Evolutionary conservation across 1,284 basidiomycete genomes (phyloP).

Genomic region (Agaricales sp.): DNA sequence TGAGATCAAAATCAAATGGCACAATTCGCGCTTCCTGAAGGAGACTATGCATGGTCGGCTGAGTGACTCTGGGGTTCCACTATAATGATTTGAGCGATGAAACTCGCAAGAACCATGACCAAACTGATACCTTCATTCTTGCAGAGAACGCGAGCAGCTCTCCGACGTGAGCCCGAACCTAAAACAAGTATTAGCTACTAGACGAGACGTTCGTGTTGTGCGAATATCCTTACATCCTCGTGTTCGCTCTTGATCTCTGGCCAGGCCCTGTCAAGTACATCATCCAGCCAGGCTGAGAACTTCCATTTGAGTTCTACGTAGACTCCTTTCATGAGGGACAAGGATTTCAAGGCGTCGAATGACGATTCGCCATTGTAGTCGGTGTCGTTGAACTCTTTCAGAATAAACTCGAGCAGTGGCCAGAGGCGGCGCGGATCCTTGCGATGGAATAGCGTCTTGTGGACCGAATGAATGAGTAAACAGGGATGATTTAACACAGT

Average conservation of each 20-base stretch:
- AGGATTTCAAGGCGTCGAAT: slow-evolving; percentile 56
- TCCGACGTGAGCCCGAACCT: slow-evolving; percentile 66
- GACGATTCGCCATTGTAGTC: slow-evolving; percentile 73
- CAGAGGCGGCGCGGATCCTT: slow-evolving; percentile 81
- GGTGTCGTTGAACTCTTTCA: slow-evolving; percentile 47
- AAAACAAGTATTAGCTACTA: neutral
- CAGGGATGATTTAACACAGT: neutral
- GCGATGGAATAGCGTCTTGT: slow-evolving; percentile 62
- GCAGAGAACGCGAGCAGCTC: slow-evolving; percentile 66
- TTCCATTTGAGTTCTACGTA: slow-evolving; percentile 72
- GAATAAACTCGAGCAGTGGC: slow-evolving; percentile 67
- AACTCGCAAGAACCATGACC: neutral
- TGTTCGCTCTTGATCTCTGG: slow-evolving; percentile 65
- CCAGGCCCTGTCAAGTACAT: slow-evolving; percentile 63
- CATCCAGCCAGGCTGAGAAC: slow-evolving; percentile 68
- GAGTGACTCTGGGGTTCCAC: slow-evolving; percentile 38
- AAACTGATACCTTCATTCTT: slow-evolving; percentile 50
- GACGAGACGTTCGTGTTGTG: too few relatives aligned
- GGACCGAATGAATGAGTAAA: slow-evolving; percentile 8
- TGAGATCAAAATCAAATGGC: slow-evolving; percentile 55
- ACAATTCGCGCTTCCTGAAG: slow-evolving; percentile 59
- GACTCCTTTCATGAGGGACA: slow-evolving; percentile 53
- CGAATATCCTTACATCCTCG: slow-evolving; percentile 54
- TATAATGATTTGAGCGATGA: slow-evolving; percentile 14
- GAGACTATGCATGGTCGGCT: slow-evolving; percentile 29